Evolutionary conservation across 2,329 filamentous ascomycete genomes (phyloP), one percentile per base, ranked within the genome.

Genomic region (Aspergillus sergii): DNA sequence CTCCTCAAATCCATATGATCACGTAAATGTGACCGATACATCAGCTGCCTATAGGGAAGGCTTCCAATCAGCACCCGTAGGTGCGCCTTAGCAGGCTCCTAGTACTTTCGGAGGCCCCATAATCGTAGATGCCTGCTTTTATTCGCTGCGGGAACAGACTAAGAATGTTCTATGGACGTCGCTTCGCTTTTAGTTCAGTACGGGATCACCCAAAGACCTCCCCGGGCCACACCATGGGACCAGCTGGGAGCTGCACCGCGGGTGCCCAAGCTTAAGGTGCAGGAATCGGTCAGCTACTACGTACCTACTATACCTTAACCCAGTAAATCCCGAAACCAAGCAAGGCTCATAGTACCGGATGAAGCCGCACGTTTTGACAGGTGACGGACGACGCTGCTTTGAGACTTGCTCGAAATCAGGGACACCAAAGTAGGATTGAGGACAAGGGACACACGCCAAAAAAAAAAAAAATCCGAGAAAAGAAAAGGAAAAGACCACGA

Each of bases 81-180:
- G 12, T 26, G 55, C 30, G 45, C 46, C 39, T 51, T 58, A 58
- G 60, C 36, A 48, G 34, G 45, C 48, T 60, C 53, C 50, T 63
- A 50, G 63, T 55, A 39, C 51, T 39, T 55, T 55, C 11, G 16
- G 11, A 39, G 51, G n/a, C 34, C 26, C 51, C 51, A 55, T 55
- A 36, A 55, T 55, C 21, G 34, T 55, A 23, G n/a, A 36, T 36
- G n/a, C 26, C 23, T 45, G 51, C 21, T 36, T 30, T 28, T 50
- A 63, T 57, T 60, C 58, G 57, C 43, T 41, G 60, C 61, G 61
- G 61, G 56, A 68, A 66, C 43, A 55, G 60, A 63, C 66, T 68
- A 68, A 68, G 66, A 66, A 68, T 66, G 60, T 68, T 68, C 66
- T 59, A 68, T 68, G 57, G 64, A 59, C 48, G 43, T 64, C 53